These are phyloP conservation scores for Pseudocohnilembus persalinus DNA, from an alignment of 169 alveolate genomes.

Conservation along the genomic window DNA sequence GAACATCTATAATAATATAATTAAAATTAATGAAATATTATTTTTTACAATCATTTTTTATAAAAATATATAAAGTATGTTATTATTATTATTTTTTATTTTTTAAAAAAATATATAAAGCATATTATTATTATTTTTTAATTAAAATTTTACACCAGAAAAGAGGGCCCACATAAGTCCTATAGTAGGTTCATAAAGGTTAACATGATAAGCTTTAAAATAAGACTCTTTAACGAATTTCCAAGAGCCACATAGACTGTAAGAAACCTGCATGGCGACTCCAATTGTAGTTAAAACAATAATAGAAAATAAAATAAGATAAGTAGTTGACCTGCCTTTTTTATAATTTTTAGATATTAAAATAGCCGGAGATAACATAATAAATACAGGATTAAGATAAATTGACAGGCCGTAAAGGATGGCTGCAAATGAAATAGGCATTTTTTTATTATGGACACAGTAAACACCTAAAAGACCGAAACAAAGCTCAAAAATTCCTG, in stretches of 20 bases:
- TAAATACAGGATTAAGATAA: not conserved
- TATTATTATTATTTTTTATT: too few relatives aligned
- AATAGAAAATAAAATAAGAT: too few relatives aligned
- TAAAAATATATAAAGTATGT: too few relatives aligned
- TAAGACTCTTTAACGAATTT: not conserved
- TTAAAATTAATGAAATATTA: not conserved
- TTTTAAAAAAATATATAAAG: too few relatives aligned
- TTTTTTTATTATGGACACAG: not conserved
- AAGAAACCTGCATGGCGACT: not conserved
- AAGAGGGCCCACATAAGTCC: not conserved
- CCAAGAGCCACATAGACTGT: not conserved
- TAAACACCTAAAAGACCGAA: not conserved
- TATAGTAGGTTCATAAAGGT: not conserved
- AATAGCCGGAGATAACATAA: not conserved
- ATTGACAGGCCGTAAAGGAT: not conserved
- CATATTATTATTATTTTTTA: too few relatives aligned
- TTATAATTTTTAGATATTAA: too few relatives aligned
- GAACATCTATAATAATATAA: constrained; percentile 11
- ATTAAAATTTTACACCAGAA: not conserved
- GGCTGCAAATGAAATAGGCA: not conserved
- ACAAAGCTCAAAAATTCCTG: not conserved
- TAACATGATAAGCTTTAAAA: not conserved
- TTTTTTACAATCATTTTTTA: too few relatives aligned
- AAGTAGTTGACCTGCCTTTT: not conserved
- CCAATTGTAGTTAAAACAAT: not conserved